A percentile compares a stretch with the other conserved stretches of the same genome.
These are phyloP conservation scores for Trypanosoma melophagium DNA, from an alignment of 208 protist genomes.

Conservation along the genomic window DNA sequence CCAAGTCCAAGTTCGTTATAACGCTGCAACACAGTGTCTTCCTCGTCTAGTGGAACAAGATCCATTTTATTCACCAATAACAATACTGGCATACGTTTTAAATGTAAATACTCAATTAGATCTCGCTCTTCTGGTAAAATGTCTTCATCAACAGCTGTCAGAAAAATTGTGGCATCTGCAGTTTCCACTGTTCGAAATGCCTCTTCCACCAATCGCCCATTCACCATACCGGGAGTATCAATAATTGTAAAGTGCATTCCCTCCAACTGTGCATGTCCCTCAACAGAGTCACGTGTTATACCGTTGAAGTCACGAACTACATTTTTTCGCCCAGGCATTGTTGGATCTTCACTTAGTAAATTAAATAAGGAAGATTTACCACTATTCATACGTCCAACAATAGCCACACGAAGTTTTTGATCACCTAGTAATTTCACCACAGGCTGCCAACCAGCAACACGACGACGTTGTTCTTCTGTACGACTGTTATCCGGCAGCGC, in stretches of 20 bases:
- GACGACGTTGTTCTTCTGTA: slow-evolving; percentile 70
- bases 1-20: slow-evolving; percentile 76
- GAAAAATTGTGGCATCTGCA: slow-evolving; percentile 79
- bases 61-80: slow-evolving; percentile 92
- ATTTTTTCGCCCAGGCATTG: slow-evolving; percentile 53
- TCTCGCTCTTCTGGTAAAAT: slow-evolving; percentile 64
- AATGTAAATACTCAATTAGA: slow-evolving; percentile 58
- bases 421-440: slow-evolving; percentile 82
- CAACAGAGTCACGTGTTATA: slow-evolving; percentile 88
- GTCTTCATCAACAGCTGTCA: slow-evolving; percentile 70
- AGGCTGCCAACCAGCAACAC: slow-evolving; percentile 77
- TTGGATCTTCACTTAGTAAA: slow-evolving; percentile 69
- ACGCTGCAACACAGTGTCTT: slow-evolving; percentile 49
- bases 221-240: slow-evolving; percentile 86
- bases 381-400: slow-evolving; percentile 88
- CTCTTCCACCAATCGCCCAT: slow-evolving; percentile 80
- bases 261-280: slow-evolving; percentile 62
- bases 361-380: slow-evolving; percentile 92
- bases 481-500: slow-evolving; percentile 55
- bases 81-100: slow-evolving; percentile 72
- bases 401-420: slow-evolving; percentile 79
- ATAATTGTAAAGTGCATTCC: slow-evolving; percentile 88
- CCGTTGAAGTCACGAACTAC: slow-evolving; percentile 85
- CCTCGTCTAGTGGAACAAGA: slow-evolving; percentile 51
- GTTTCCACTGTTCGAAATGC: slow-evolving; percentile 82